Percentiles rank a stretch among this genome's conserved stretches.
Conservation (phyloP, 1,284 basidiomycete species). For the Hypsizygus ulmarius region DNA sequence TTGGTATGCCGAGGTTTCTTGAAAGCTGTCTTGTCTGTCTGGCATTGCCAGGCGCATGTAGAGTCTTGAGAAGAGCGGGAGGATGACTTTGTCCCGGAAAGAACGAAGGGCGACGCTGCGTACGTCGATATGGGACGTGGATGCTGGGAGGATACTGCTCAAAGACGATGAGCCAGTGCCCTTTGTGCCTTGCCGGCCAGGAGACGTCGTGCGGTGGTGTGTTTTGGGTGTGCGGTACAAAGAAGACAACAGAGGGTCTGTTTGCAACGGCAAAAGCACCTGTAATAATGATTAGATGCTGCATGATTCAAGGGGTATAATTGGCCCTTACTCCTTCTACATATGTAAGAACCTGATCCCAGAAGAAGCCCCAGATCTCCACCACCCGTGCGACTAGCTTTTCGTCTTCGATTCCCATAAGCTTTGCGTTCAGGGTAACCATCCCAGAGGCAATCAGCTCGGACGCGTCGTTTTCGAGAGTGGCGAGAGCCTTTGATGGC, state of each 20-base stretch:
- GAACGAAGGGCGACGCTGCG: conserved; percentile 75
- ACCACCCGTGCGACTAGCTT: conserved; percentile 76
- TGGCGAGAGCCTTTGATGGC: conserved; percentile 60
- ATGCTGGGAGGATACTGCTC: conserved; percentile 23
- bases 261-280: conserved; percentile 77
- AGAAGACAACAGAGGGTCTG: conserved; percentile 63
- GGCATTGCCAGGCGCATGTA: conserved; percentile 50
- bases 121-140: conserved; percentile 63
- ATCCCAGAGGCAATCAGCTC: conserved; percentile 88
- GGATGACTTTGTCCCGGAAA: conserved; percentile 78
- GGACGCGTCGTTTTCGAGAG: conserved; percentile 76
- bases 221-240: conserved; percentile 58
- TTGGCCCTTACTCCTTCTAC: conserved; percentile 72
- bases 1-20: conserved; percentile 50
- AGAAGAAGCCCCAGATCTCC: conserved; percentile 93
- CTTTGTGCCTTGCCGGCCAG: conserved; percentile 48
- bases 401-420: conserved; percentile 71
- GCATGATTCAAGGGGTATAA: not conserved
- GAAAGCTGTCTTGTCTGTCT: conserved; percentile 49
- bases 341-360: conserved; percentile 89
- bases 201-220: conserved; percentile 57
- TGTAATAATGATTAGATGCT: conserved; percentile 25
- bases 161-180: conserved; percentile 35
- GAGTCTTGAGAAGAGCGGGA: conserved; percentile 59
- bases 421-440: conserved; percentile 87